Percentiles rank a stretch among this genome's conserved stretches.
Conservation (phyloP, 1,139 yeast species). For the Chernovozyma sophiae-reginae region DNA sequence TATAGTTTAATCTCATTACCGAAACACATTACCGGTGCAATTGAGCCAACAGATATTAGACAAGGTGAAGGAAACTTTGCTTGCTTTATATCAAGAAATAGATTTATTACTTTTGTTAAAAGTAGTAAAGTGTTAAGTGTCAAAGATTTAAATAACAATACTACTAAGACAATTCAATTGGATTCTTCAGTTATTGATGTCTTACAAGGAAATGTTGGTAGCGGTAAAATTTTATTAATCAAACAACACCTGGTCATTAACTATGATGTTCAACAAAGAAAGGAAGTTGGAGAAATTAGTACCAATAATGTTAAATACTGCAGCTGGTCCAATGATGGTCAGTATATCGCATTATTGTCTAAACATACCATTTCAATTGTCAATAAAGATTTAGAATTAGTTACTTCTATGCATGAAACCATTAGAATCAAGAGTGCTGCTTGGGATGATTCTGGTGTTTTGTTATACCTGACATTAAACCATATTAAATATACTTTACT, state of each 20-base stretch:
- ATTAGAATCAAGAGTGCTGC: constrained; percentile 96
- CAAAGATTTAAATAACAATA: constrained; percentile 74
- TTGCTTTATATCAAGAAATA: constrained; percentile 85
- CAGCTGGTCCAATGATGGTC: constrained; percentile 85
- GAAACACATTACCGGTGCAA: constrained; percentile 85
- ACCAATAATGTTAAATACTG: constrained; percentile 85
- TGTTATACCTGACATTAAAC: constrained; percentile 89
- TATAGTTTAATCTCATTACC: constrained; percentile 81
- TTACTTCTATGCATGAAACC: constrained; percentile 91
- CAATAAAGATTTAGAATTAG: constrained; percentile 68
- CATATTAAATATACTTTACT: constrained; percentile 91
- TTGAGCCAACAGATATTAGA: constrained; percentile 77
- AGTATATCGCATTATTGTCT: constrained; percentile 80
- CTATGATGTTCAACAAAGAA: constrained; percentile 92
- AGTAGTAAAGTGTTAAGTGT: constrained; percentile 66
- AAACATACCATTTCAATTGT: constrained; percentile 93
- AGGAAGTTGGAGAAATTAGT: constrained; percentile 63
- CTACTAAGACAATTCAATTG: constrained; percentile 75
- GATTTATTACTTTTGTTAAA: constrained; percentile 80
- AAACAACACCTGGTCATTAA: constrained; percentile 70
- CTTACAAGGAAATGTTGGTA: constrained; percentile 56
- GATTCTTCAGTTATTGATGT: constrained; percentile 74
- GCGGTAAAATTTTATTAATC: constrained; percentile 77
- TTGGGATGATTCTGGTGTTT: constrained; percentile 93
- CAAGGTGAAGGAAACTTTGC: constrained; percentile 87